A percentile compares a stretch with the other conserved stretches of the same genome.
Conservation (phyloP, 169 alveolate species). For the Eimeria necatrix region DNA sequence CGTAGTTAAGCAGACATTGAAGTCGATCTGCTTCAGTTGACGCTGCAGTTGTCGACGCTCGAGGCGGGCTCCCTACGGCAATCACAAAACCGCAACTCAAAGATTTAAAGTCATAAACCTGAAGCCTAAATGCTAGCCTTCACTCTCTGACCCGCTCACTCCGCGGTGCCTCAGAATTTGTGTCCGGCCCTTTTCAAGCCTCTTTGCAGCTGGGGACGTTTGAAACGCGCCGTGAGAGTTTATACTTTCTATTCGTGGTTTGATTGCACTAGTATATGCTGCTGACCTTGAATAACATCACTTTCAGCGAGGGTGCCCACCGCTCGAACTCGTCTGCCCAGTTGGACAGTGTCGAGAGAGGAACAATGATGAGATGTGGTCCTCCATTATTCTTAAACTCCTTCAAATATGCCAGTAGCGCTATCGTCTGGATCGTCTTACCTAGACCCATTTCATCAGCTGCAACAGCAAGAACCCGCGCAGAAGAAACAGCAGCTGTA, state of each 20-base stretch:
- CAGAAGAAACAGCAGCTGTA: too few relatives aligned
- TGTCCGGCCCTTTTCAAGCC: neutral
- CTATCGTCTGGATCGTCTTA: conserved; percentile 80
- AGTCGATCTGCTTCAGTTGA: conserved; percentile 79
- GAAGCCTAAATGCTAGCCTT: too few relatives aligned
- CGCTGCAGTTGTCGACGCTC: conserved; percentile 51
- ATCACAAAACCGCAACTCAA: conserved; percentile 83
- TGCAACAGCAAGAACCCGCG: too few relatives aligned
- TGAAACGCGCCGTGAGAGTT: neutral
- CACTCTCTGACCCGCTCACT: too few relatives aligned
- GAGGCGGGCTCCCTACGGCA: conserved; percentile 81
- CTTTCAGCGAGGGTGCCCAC: conserved; percentile 96
- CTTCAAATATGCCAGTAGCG: conserved; percentile 74
- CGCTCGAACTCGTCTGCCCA: conserved; percentile 95
- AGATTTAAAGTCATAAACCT: neutral
- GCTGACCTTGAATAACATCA: conserved; percentile 89
- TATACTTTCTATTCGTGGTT: neutral
- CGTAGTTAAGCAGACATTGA: conserved; percentile 84
- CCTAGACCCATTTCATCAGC: conserved; percentile 85
- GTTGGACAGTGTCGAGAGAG: conserved; percentile 96
- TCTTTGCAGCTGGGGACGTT: neutral
- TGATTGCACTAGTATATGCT: neutral
- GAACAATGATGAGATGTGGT: conserved; percentile 85
- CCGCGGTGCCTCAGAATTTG: too few relatives aligned
- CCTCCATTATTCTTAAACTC: conserved; percentile 59